Base-by-base conservation (phyloP, 73 alveolate genomes). In the Tetrahymena borealis region DNA sequence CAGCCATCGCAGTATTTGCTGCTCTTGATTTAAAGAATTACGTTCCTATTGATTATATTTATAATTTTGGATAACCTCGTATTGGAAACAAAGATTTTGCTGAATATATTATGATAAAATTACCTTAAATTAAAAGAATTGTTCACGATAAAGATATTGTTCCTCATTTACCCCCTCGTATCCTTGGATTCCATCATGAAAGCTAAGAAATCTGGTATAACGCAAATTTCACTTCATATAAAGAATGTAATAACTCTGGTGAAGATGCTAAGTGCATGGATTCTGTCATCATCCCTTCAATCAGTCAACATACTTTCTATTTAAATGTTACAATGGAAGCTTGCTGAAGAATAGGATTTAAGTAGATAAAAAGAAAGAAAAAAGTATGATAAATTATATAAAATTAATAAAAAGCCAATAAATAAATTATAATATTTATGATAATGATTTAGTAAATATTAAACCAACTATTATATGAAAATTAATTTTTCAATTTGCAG, bases 1-100 rank as follows among this genome's bases (percentile, higher is more conserved):
- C 94, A 36, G 96, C 96, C n/a, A 39, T 90, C 28, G 94, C 94
- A 3, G 40, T 94, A 8, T 41, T 93, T 43, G 96, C 96, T 3
- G 91, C 92, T 16, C 35, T 93, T 10, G 94, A 93, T 35, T 40
- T 93, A 90, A 93, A 40, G 6, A 39, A 90, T 39, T 38, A 7
- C 20, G 78, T 92, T 3, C 33, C n/a, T 2, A 20, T 60, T 15
- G 85, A 60, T 60, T 60, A 60, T 35, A 60, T 60, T 20, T 60
- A 60, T 15, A 60, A 60, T 35, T 60, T 60, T 60, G 85, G 85
- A 60, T 15, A 60, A 9, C 85, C 85, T 60, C 85, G 85, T 60
- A 6, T n/a, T 60, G 85, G 85, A 4, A 93, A 93, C 39, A 78
- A 91, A 20, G 93, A 35, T 7, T 93, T 91, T 91, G 94, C 90